Evolutionary conservation across 2,329 filamentous ascomycete species (phyloP).

Genomic region (Cordyceps pruinosa): DNA sequence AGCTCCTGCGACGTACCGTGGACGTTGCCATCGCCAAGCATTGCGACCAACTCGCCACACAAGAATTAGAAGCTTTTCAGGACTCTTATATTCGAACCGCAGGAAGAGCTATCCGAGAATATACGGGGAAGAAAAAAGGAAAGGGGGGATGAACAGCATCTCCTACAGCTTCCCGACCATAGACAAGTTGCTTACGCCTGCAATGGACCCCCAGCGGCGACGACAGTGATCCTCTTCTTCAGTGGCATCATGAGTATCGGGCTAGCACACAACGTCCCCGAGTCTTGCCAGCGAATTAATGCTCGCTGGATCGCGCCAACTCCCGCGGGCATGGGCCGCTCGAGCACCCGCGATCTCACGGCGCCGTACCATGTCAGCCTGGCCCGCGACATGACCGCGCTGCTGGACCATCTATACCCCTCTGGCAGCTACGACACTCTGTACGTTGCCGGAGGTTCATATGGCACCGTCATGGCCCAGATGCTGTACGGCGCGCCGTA

Average conservation of each 20-base stretch:
- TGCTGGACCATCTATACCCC: conserved; percentile 17
- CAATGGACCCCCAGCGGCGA: conserved; percentile 17
- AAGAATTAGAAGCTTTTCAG: too few relatives aligned
- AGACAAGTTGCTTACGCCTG: conserved; percentile 19
- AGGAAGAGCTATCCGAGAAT: too few relatives aligned
- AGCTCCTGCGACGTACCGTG: too few relatives aligned
- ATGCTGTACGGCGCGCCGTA: conserved; percentile 20
- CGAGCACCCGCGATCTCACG: conserved; percentile 9
- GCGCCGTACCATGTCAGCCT: conserved; percentile 14
- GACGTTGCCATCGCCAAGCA: too few relatives aligned
- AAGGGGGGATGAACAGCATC: conserved; percentile 15
- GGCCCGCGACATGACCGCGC: conserved; percentile 13
- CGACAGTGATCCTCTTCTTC: conserved; percentile 19
- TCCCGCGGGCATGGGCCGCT: conserved; percentile 15
- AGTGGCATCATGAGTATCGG: conserved; percentile 19
- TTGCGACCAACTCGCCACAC: too few relatives aligned
- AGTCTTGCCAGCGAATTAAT: conserved; percentile 8
- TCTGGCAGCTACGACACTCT: conserved; percentile 12
- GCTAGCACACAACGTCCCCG: conserved; percentile 14
- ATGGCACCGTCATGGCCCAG: conserved; percentile 20
- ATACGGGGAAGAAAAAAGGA: background rate
- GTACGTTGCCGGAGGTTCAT: conserved; percentile 18
- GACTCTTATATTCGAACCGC: too few relatives aligned
- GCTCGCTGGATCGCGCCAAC: conserved; percentile 18
- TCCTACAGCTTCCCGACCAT: conserved; percentile 12